Conservation (phyloP, 1,284 basidiomycete genomes). For the Cryptococcus deneoformans region DNA sequence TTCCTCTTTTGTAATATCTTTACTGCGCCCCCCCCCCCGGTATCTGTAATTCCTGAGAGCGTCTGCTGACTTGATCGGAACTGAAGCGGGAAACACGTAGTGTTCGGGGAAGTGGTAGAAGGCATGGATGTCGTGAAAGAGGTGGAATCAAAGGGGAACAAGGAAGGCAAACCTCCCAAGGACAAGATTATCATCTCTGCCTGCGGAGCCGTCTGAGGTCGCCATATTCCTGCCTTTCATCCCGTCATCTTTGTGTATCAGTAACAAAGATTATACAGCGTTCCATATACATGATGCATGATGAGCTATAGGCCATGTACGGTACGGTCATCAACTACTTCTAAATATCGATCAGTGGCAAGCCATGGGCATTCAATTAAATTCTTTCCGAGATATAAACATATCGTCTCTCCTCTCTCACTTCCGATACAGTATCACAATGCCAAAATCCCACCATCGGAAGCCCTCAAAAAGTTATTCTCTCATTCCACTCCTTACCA, state of each 20-base stretch:
- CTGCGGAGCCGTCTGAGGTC: slow-evolving; percentile 45
- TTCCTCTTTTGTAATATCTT: slow-evolving; percentile 37
- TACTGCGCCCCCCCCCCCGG: slow-evolving; percentile 56
- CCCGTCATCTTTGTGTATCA: neutral
- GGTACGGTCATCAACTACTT: too few relatives aligned
- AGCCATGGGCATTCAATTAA: too few relatives aligned
- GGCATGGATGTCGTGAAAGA: slow-evolving; percentile 75
- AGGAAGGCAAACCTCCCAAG: slow-evolving; percentile 36
- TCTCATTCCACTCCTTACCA: slow-evolving; percentile 13
- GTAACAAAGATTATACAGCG: neutral
- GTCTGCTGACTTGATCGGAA: slow-evolving; percentile 23
- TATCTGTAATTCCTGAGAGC: neutral
- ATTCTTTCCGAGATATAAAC: too few relatives aligned
- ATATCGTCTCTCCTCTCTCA: too few relatives aligned
- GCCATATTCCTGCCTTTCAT: slow-evolving; percentile 49
- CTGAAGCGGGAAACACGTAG: slow-evolving; percentile 54
- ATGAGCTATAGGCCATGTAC: too few relatives aligned
- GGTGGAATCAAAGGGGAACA: slow-evolving; percentile 55
- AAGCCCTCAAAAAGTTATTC: too few relatives aligned
- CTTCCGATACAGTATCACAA: too few relatives aligned
- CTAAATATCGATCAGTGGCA: too few relatives aligned
- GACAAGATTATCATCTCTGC: slow-evolving; percentile 45
- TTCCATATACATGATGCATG: too few relatives aligned
- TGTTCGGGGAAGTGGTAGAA: slow-evolving; percentile 82
- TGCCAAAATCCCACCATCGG: too few relatives aligned